phyloP scores from a whole-genome alignment of 768 basidiomycete genomes.

The Agaricus blazei region DNA sequence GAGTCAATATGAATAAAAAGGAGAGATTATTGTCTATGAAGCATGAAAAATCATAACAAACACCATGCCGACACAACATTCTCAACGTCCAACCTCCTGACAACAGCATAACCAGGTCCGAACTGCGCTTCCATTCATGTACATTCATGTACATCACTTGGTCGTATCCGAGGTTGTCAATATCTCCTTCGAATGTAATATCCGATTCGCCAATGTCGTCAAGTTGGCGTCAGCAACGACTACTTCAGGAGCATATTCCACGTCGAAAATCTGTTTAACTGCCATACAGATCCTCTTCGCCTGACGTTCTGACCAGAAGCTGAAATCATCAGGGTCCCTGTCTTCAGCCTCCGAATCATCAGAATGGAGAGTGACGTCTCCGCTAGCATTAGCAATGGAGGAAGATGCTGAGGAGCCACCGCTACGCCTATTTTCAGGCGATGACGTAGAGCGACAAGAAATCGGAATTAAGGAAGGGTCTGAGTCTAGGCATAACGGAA shows the following conservation, averaged over 20 bases:
- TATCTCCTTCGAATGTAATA: slow-evolving; percentile 60
- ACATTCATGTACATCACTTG: neutral
- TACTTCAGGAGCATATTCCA: slow-evolving; percentile 88
- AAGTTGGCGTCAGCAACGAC: slow-evolving; percentile 93
- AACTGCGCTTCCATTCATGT: neutral
- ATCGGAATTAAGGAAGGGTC: slow-evolving; percentile 78
- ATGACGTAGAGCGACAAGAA: slow-evolving; percentile 40
- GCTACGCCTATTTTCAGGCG: slow-evolving; percentile 6
- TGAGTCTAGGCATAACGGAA: slow-evolving; percentile 82
- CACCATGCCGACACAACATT: neutral
- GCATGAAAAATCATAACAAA: neutral
- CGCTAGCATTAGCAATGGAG: slow-evolving; percentile 2
- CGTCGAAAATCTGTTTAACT: slow-evolving; percentile 76
- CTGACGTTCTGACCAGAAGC: slow-evolving; percentile 88
- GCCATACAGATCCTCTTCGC: slow-evolving; percentile 83
- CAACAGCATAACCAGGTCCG: neutral
- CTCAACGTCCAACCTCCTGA: too few relatives aligned
- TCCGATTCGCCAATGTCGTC: slow-evolving; percentile 75
- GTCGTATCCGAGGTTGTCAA: slow-evolving; percentile 7
- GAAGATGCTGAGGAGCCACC: neutral
- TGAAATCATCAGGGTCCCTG: slow-evolving; percentile 87
- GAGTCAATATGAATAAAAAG: too few relatives aligned
- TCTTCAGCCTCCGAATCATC: slow-evolving; percentile 29
- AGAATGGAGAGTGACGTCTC: slow-evolving; percentile 13
- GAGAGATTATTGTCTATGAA: neutral